Conservation (phyloP, 2,329 filamentous ascomycete species). For the Exserohilum turcica region DNA sequence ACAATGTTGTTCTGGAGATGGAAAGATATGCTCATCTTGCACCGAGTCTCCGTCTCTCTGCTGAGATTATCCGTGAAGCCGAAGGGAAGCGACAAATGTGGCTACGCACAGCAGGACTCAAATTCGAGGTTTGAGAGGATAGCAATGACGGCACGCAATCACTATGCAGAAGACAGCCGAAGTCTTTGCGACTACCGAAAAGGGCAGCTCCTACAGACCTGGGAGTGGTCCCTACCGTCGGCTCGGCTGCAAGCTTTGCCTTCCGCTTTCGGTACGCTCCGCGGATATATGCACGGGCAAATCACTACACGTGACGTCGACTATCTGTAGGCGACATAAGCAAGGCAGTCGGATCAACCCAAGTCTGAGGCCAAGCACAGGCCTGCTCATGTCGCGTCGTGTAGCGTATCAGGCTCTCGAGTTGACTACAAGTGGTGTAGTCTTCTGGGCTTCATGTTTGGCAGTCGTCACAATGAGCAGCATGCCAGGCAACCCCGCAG, state of each 20-base stretch:
- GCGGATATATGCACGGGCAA: conserved; percentile 4
- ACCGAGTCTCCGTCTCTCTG: conserved; percentile 75
- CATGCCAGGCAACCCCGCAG: background rate
- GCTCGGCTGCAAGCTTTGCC: background rate
- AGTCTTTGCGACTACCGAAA: background rate
- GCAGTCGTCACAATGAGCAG: background rate
- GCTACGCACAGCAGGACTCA: conserved; percentile 49
- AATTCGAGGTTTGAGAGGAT: conserved; percentile 42
- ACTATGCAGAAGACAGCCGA: background rate
- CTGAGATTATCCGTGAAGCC: conserved; percentile 80
- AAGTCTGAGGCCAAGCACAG: conserved; percentile 19
- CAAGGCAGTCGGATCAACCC: conserved; percentile 11
- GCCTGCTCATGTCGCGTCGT: background rate
- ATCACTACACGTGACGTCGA: conserved; percentile 4
- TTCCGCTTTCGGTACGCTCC: conserved; percentile 4
- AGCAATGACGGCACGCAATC: background rate
- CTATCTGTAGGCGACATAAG: conserved; percentile 10
- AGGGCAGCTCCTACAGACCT: background rate
- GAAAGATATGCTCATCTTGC: conserved; percentile 75
- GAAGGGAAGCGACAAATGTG: conserved; percentile 70
- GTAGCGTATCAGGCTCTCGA: background rate
- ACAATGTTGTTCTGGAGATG: conserved; percentile 76
- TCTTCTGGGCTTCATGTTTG: background rate
- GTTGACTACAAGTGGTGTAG: background rate
- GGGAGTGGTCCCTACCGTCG: background rate